Base-by-base conservation (phyloP, 192 early-diverging fungal species). In the Podila minutissima region DNA sequence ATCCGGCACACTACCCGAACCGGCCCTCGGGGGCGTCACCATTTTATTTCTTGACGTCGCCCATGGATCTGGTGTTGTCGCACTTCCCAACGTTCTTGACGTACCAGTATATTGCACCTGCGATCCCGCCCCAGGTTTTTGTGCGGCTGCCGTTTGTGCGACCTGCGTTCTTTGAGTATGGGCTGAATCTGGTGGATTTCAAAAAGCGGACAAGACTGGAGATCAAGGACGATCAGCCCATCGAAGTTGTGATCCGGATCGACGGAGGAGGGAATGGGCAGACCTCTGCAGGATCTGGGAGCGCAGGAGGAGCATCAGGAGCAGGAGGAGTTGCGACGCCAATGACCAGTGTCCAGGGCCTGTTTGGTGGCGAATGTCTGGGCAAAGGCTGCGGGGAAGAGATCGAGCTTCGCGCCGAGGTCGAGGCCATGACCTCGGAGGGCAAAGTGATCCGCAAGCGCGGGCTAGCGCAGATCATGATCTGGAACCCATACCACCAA, bases 141-240 rank as follows among this genome's bases (percentile, higher is more conserved):
- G 83, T 86, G 57, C 37, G 46, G 35, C 22, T 88, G 38, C 87
- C 87, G 5, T 82, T 85, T 67, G 82, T 88, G 3, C 62, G 85
- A 17, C 72, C 84, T 0, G 71, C 87, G 15, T 88, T 81, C 48
- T 86, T 86, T 51, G 74, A 71, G 20, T 73, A 81, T 33, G 75
- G 76, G 9, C 37, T 88, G 22, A 74, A 76, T 49, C 51, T 88
- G 19, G 53, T 79, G 26, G 74, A 83, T 19, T 83, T 78, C 13
- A 81, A 64, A 50, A 72, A 59, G 0, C 28, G 65, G 15, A 74
- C 67, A n/a, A 32, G 67, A 28, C 38, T 74, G 6, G 72, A 83
- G 20, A 48, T 75, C 17, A 83, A 82, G 49, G 83, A 85, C 51
- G 81, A 83, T 41, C 74, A 82, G 65, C 50, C 59, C 13, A 28